Base-by-base conservation (phyloP, 352 stramenopile species). In the Globisporangium cederbergense region DNA sequence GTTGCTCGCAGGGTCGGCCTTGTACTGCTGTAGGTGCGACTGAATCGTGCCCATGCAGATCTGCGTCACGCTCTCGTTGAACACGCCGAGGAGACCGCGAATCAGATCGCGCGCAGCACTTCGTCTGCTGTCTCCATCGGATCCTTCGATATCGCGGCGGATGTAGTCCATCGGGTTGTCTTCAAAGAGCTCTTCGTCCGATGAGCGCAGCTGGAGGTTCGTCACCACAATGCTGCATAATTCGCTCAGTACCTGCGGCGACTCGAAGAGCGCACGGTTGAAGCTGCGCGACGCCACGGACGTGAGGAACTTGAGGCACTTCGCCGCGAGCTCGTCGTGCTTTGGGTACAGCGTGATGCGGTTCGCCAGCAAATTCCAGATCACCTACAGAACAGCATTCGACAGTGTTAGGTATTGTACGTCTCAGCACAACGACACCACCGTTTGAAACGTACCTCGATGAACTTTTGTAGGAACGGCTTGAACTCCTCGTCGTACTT, bases 401-500 rank as follows among this genome's bases (percentile, higher is more conserved):
- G 40, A 46, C 40, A 46, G 14, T 46, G 40, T 46, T 18, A 50
- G 22, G 32, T 22, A 25, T 55, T 38, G 32, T 40, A 5, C n/a
- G 8, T 25, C 28, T 4, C 16, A 56, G 5, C 7, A 9, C 32
- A n/a, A 38, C 32, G 4, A 32, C 18, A 18, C 30, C 53, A 22
- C 56, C 30, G 20, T 53, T n/a, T 43, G 14, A 36, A 16, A 16
- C 28, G 50, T 36, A 66, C 75, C 47, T 94, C 81, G 0, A 92
- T 98, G 74, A 99, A 99, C 54, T 88, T 83, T 30, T 90, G 84
- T 64, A 99, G 66, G 70, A 96, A 99, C 11, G 91, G 89, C 46
- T 97, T 84, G 77, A 99, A 99, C 57, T 98, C 93, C 77, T 99
- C 98, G 60, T 99, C 98, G 75, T 99, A 99, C 81, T 99, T 99